Conservation (phyloP, 768 basidiomycete species). For the Amanita rubescens region DNA sequence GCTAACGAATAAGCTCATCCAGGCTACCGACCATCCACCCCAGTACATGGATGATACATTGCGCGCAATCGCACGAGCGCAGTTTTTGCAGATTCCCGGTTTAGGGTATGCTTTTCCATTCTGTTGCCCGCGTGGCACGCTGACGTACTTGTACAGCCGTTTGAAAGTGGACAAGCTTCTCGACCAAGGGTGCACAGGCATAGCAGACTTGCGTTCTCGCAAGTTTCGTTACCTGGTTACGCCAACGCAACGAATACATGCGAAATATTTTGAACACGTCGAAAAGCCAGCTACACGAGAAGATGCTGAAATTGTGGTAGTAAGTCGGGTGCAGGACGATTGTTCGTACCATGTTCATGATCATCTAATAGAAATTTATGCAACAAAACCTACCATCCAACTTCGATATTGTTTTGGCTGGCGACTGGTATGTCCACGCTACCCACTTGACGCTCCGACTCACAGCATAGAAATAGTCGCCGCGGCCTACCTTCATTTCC, state of each 20-base stretch:
- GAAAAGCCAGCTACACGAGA: conserved; percentile 26
- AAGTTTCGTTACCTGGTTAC: conserved; percentile 32
- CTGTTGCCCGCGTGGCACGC: neutral
- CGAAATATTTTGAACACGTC: conserved; percentile 34
- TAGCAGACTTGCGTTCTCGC: conserved; percentile 34
- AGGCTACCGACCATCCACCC: neutral
- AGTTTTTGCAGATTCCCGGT: conserved; percentile 32
- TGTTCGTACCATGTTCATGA: neutral
- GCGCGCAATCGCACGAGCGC: conserved; percentile 18
- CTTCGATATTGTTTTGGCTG: conserved; percentile 43
- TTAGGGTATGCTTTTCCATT: conserved; percentile 35
- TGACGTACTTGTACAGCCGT: conserved; percentile 13
- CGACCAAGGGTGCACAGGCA: conserved; percentile 39
- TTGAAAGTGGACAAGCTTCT: conserved; percentile 37
- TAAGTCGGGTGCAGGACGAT: conserved; percentile 18
- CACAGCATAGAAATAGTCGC: conserved; percentile 30
- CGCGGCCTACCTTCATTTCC: conserved; percentile 31
- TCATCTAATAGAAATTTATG: conserved; percentile 38
- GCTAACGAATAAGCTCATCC: neutral
- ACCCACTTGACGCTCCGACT: neutral
- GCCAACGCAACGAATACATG: conserved; percentile 27
- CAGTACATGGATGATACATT: neutral
- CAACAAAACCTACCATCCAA: conserved; percentile 36
- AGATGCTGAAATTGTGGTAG: conserved; percentile 40
- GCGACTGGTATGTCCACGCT: conserved; percentile 43